Conservation (phyloP, 768 basidiomycete genomes). For the Sporobolomyces roseus region DNA sequence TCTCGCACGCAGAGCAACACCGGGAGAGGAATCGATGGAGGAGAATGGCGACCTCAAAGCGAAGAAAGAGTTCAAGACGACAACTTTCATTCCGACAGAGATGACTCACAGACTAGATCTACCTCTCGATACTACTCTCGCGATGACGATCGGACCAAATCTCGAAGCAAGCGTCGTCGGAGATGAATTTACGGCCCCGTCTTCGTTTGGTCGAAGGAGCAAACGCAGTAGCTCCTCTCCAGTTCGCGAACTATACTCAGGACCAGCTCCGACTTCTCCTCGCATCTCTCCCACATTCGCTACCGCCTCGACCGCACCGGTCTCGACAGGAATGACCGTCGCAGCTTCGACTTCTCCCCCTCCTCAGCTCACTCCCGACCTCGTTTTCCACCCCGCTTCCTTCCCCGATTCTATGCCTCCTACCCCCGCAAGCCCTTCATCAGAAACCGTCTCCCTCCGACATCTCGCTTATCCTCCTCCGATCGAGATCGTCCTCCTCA, state of each 20-base stretch:
- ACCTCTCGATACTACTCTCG: constrained; percentile 16
- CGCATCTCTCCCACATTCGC: neutral
- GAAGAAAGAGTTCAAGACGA: constrained; percentile 49
- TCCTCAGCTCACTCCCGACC: neutral
- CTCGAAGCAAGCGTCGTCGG: constrained; percentile 18
- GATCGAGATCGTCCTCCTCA: constrained; percentile 40
- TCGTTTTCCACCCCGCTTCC: neutral
- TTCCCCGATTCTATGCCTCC: constrained; percentile 7
- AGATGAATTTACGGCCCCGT: neutral
- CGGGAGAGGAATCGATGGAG: neutral
- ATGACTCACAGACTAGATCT: constrained; percentile 49
- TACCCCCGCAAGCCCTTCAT: constrained; percentile 4
- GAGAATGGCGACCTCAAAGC: neutral
- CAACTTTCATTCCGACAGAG: constrained; percentile 48
- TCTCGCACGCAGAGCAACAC: constrained; percentile 2
- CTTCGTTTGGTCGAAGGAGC: neutral
- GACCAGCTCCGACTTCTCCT: neutral
- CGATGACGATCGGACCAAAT: neutral
- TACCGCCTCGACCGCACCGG: neutral
- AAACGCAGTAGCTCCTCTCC: neutral
- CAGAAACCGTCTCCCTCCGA: neutral
- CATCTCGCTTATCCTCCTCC: constrained; percentile 16
- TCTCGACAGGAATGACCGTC: constrained; percentile 1
- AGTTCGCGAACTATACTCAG: neutral
- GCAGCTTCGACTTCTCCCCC: neutral